These are phyloP conservation scores for Phytophthora pini DNA, from an alignment of 352 stramenopile genomes.

Conservation along the genomic window DNA sequence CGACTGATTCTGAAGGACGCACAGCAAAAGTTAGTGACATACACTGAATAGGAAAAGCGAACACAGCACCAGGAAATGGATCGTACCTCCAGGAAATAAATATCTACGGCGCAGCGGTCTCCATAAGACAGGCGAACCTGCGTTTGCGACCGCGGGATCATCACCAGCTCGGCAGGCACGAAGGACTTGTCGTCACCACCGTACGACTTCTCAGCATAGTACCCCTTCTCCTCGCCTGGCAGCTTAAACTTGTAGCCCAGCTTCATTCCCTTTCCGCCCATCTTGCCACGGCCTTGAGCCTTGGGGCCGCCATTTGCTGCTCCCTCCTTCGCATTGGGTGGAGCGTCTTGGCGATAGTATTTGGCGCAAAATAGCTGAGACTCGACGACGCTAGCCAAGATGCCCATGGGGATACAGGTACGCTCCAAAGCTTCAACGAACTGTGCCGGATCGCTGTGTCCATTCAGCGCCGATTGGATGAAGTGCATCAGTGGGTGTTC, in stretches of 20 bases:
- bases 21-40: constrained; percentile 19
- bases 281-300: constrained; percentile 68
- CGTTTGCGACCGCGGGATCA: constrained; percentile 87
- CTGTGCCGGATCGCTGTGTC: constrained; percentile 79
- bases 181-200: constrained; percentile 88
- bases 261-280: constrained; percentile 88
- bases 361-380: constrained; percentile 87
- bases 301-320: constrained; percentile 45
- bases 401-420: constrained; percentile 85
- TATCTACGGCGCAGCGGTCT: constrained; percentile 88
- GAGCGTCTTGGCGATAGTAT: constrained; percentile 78
- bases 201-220: constrained; percentile 88
- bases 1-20: constrained; percentile 65
- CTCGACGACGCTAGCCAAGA: constrained; percentile 82
- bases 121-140: constrained; percentile 86
- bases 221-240: constrained; percentile 83
- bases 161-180: constrained; percentile 79
- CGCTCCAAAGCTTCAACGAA: constrained; percentile 84
- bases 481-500: constrained; percentile 89
- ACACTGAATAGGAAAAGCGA: background rate
- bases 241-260: constrained; percentile 90
- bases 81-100: constrained; percentile 91
- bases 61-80: background rate
- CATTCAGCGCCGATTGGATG: constrained; percentile 85
- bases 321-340: constrained; percentile 46